These are phyloP conservation scores for Clarireedia hainanense DNA, from an alignment of 2,329 filamentous ascomycete species.

Conservation along the genomic window DNA sequence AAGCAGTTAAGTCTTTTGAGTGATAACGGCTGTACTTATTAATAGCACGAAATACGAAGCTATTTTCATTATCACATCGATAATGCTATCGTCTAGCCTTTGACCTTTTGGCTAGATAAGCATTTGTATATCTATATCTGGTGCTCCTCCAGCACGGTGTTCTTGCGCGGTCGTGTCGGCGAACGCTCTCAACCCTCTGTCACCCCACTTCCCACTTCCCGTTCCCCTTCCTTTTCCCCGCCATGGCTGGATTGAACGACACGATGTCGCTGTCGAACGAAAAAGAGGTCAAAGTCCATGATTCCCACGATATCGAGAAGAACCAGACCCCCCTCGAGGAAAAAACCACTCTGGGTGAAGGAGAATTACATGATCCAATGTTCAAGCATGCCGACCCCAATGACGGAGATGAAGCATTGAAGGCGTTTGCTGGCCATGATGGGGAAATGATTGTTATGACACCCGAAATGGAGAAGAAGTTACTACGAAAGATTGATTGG, in stretches of 20 bases:
- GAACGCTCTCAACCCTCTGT: too few relatives aligned
- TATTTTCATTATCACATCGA: too few relatives aligned
- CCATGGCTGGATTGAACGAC: neutral
- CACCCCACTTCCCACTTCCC: neutral
- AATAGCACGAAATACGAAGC: too few relatives aligned
- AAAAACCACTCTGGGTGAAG: conserved; percentile 15
- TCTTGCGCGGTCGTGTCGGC: too few relatives aligned
- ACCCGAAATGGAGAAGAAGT: conserved; percentile 33
- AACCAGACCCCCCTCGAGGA: conserved; percentile 15
- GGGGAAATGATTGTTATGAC: conserved; percentile 32
- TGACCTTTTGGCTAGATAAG: too few relatives aligned
- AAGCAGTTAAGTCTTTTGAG: too few relatives aligned
- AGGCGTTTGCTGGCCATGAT: conserved; percentile 33
- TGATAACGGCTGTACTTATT: too few relatives aligned
- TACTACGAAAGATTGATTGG: conserved; percentile 39
- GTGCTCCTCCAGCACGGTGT: too few relatives aligned
- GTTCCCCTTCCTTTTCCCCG: neutral
- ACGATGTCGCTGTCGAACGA: neutral
- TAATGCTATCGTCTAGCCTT: too few relatives aligned
- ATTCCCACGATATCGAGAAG: conserved; percentile 5
- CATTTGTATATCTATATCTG: too few relatives aligned
- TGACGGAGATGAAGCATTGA: conserved; percentile 38
- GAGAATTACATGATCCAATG: conserved; percentile 14
- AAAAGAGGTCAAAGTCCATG: neutral
- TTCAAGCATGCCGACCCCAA: conserved; percentile 32